Evolutionary conservation across 176 grass and related monocot genomes (phyloP), one percentile per base, ranked within the genome.

Genomic region (Areca catechu): DNA sequence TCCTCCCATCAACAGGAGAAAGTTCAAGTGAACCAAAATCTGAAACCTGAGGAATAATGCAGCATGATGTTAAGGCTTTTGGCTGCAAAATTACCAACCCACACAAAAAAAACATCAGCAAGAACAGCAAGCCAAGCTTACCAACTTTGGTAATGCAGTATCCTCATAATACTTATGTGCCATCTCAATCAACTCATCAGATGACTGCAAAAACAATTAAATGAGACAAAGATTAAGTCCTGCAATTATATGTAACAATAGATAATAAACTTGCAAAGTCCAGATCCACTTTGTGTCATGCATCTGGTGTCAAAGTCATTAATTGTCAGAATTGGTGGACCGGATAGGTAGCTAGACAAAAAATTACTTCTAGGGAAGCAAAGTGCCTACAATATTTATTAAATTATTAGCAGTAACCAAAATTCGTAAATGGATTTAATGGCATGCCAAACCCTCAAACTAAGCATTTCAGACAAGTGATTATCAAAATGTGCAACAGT

Each of bases 1-100:
- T 97, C 82, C 84, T 88, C 74, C 93, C 93, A 88, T 97, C 93
- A 66, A 97, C 93, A 73, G 87, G 93, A 60, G 93, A 97, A 75
- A 97, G 87, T 80, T 97, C 87, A 70, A 97, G 93, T 62, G 93
- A 97, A 75, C 77, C 84, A 61, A 97, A 97, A 56, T 97, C 93
- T 63, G 78, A 77, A 37, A 97, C 84, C 93, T 97, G 72, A 62
- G 64, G 83, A 12, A 65, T 20, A 67, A 67, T 67, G 65, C 17
- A 77, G n/a, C 14, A 69, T 62, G 53, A 49, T 14, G 61, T 14
- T 17, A 62, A 65, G 37, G 58, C 54, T 12, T 76, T 57, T 58
- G 16, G 30, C 50, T 57, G 16, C 63, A 7, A 47, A 55, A 34
- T 25, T 65, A 50, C 20, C 24, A 43, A 70, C 4, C 29, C 30